Base-by-base conservation (phyloP, 2,329 filamentous ascomycete genomes). In the Mycosphaerella sp. region DNA sequence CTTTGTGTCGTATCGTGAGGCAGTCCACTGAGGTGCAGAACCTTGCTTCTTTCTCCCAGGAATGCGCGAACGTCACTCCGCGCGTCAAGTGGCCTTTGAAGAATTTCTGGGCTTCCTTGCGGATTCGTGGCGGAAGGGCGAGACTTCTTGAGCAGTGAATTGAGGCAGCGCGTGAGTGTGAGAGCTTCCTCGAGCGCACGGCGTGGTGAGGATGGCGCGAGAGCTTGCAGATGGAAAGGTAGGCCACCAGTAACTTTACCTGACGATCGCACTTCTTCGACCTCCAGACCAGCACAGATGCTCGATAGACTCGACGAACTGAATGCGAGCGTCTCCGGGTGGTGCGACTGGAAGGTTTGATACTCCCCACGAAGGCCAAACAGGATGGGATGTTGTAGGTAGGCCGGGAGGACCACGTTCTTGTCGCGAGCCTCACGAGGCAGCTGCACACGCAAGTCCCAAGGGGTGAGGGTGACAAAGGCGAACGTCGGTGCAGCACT, bases 161-260 rank as follows among this genome's bases (percentile, higher is more conserved):
- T 85, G 25, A 98, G 83, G 42, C 97, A 94, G 59, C 93, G 84
- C 54, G 93, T 87, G 56, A 98, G 79, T 4, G 93, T 98, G 54
- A 98, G 85, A 25, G 93, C 89, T 73, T 98, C 93, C 70, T 98
- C 93, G 85, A 98, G 95, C 41, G 93, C 93, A 64, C 93, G 87
- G 57, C 93, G 87, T 50, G 93, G 93, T 44, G 91, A 97, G 21
- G 93, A 91, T 39, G 93, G 93, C 43, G 93, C 93, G 57, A 98
- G 78, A 10, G 93, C 91, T 75, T 98, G 93, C 56, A 98, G 78
- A 69, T 98, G 93, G 75, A 98, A 98, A 9, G 93, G 93, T 35
- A 98, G 79, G 69, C 97, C 97, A 71, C 97, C 93, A 74, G 97
- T 98, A 74, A 98, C 97, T 40, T 93, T 93, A 50, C 93, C 91